Conservation (phyloP, 2,329 filamentous ascomycete species). For the Pseudogymnoascus sp. region DNA sequence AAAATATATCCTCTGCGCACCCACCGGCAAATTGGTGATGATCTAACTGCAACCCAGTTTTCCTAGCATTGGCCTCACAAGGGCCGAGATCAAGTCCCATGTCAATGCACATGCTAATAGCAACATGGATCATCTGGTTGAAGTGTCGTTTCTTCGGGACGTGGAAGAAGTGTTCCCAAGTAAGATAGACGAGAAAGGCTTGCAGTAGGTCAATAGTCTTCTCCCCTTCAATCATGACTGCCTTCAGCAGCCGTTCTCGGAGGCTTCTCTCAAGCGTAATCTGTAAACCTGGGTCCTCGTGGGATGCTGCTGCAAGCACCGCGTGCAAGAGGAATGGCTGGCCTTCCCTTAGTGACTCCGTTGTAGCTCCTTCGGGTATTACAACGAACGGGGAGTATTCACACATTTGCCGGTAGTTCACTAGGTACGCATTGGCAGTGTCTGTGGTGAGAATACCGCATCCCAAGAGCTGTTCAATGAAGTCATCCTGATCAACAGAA, state of each 20-base stretch:
- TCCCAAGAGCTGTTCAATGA: not conserved
- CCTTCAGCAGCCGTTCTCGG: not conserved
- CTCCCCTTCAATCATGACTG: slow-evolving; percentile 17
- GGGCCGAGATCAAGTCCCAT: slow-evolving; percentile 17
- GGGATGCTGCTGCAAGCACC: slow-evolving; percentile 15
- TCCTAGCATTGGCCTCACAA: slow-evolving; percentile 12
- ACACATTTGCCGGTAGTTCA: slow-evolving; percentile 11
- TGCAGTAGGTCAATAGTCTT: slow-evolving; percentile 25
- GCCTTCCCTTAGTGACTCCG: slow-evolving; percentile 12
- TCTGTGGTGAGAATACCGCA: not conserved
- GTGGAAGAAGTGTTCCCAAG: slow-evolving; percentile 19
- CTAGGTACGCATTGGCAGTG: not conserved
- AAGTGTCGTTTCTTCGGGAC: slow-evolving; percentile 19
- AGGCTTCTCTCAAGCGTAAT: not conserved
- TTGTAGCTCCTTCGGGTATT: slow-evolving; percentile 11
- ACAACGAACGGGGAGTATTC: slow-evolving; percentile 19
- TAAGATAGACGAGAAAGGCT: slow-evolving; percentile 23
- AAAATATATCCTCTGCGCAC: not conserved
- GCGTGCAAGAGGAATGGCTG: slow-evolving; percentile 19
- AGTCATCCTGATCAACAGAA: not conserved
- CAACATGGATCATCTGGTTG: slow-evolving; percentile 19
- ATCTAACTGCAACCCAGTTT: slow-evolving; percentile 9
- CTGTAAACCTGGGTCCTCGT: not conserved
- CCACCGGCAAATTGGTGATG: not conserved
- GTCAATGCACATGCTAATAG: slow-evolving; percentile 19